Evolutionary conservation across 208 protist genomes (phyloP), one percentile per base, ranked within the genome.

Genomic region (Herpetomonas samuelpessoai): DNA sequence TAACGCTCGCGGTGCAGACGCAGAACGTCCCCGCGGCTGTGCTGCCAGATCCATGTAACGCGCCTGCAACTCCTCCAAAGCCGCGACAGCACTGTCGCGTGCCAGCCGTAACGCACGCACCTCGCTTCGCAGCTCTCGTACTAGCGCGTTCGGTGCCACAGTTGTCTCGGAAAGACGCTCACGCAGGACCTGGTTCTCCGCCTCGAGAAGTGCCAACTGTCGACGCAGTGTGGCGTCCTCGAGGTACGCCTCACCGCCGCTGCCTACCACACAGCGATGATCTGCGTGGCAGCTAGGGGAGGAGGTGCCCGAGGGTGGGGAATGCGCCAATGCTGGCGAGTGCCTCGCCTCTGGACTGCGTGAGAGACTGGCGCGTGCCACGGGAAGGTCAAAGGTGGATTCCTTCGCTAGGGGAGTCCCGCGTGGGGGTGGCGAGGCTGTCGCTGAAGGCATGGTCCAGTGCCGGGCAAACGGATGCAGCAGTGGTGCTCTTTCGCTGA

Each of bases 41-140:
- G 7, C 7, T 16, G 35, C 35, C 35, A 22, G 44, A 24, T 7
- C 19, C 44, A 55, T 39, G 49, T 39, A 4, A n/a, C 21, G 12
- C 49, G 25, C 49, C 25, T 31, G 9, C 49, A 39, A 4, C 6
- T 38, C 14, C 25, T 31, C 68, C 38, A 68, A 59, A n/a, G 71
- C 66, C 12, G 76, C 24, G 51, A 69, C 62, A 14, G 65, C 68
- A 19, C 52, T 35, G 45, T 83, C 68, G 44, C 76, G 70, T 50
- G 73, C 59, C 57, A 65, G 46, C 46, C 62, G 18, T 0, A 51
- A 9, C 35, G 4, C 35, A 18, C 35, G 26, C 38, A 65, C 18
- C 3, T 39, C 22, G 35, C 4, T 3, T 31, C 44, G 18, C 18
- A 65, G 19, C 0, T 50, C 25, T 18, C 26, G 14, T n/a, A 57